phyloP scores from a whole-genome alignment of 1,284 basidiomycete genomes.

The Leccinum laetum region DNA sequence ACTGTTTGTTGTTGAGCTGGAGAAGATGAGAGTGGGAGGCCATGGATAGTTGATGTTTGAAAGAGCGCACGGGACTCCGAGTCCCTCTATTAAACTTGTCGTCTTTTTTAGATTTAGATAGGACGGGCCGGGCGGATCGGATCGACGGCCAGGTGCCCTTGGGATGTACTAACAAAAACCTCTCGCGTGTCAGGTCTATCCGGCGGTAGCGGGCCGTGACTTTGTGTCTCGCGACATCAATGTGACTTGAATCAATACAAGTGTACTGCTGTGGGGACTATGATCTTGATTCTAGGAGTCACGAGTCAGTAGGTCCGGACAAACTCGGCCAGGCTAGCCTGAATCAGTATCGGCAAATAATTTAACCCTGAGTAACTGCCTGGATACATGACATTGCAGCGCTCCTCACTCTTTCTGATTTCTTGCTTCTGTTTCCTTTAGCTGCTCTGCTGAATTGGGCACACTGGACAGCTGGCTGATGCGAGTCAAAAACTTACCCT shows the following conservation, averaged over 20 bases:
- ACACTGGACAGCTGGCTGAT: not conserved
- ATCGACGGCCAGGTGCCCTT: slow-evolving; percentile 8
- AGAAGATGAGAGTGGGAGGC: slow-evolving; percentile 48
- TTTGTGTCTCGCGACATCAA: not conserved
- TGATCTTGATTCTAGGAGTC: not conserved
- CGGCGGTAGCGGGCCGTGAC: not conserved
- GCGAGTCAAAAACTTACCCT: not conserved
- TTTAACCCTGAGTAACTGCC: not conserved
- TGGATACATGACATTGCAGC: not conserved
- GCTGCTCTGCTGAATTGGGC: not conserved
- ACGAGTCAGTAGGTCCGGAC: not conserved
- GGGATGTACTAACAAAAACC: not conserved
- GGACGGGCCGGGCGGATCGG: slow-evolving; percentile 22
- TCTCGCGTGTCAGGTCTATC: not conserved
- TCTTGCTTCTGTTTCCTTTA: not conserved
- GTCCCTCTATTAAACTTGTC: not conserved
- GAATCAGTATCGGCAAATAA: not conserved
- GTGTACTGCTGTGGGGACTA: not conserved
- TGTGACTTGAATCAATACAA: not conserved
- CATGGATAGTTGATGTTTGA: slow-evolving; percentile 27
- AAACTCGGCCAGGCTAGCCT: not conserved
- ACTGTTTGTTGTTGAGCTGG: slow-evolving; percentile 66
- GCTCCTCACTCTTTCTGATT: not conserved
- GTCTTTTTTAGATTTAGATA: slow-evolving; percentile 2
- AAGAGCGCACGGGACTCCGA: slow-evolving; percentile 3